Conservation (phyloP, 768 basidiomycete genomes). For the Hortiboletus flavorubellus region DNA sequence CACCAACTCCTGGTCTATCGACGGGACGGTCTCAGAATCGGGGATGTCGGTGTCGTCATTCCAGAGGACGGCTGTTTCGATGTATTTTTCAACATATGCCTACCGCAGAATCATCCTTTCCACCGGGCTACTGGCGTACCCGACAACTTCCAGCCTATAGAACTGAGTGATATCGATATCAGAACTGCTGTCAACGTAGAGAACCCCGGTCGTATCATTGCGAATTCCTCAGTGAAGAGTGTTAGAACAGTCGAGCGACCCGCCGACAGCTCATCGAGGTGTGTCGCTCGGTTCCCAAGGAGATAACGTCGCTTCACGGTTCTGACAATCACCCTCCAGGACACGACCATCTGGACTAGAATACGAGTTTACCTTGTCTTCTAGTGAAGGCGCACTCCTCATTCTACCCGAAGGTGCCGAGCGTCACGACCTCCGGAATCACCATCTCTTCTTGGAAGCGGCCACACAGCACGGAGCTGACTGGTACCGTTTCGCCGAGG, state of each 20-base stretch:
- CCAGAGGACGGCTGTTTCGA: background rate
- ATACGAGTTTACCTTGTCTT: conserved; percentile 11
- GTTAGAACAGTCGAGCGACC: background rate
- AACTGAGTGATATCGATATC: conserved; percentile 3
- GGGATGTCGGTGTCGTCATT: conserved; percentile 34
- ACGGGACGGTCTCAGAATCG: conserved; percentile 28
- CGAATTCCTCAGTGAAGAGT: conserved; percentile 5
- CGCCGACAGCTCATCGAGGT: background rate
- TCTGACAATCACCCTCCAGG: background rate
- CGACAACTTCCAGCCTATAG: conserved; percentile 22
- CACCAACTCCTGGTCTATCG: conserved; percentile 20
- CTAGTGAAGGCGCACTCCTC: conserved; percentile 28
- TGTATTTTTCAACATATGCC: conserved; percentile 19
- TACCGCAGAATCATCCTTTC: conserved; percentile 27
- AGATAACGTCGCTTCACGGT: background rate
- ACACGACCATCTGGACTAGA: background rate
- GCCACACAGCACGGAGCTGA: conserved; percentile 18
- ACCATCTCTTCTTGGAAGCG: conserved; percentile 12
- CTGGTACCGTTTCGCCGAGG: conserved; percentile 30
- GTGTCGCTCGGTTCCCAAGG: no score
- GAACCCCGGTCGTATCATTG: conserved; percentile 1
- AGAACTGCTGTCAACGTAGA: background rate
- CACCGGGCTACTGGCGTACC: conserved; percentile 20
- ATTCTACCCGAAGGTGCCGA: conserved; percentile 30
- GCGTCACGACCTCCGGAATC: conserved; percentile 21